These are phyloP conservation scores for Tulasnella sp. DNA, from an alignment of 768 basidiomycete genomes.

Conservation along the genomic window DNA sequence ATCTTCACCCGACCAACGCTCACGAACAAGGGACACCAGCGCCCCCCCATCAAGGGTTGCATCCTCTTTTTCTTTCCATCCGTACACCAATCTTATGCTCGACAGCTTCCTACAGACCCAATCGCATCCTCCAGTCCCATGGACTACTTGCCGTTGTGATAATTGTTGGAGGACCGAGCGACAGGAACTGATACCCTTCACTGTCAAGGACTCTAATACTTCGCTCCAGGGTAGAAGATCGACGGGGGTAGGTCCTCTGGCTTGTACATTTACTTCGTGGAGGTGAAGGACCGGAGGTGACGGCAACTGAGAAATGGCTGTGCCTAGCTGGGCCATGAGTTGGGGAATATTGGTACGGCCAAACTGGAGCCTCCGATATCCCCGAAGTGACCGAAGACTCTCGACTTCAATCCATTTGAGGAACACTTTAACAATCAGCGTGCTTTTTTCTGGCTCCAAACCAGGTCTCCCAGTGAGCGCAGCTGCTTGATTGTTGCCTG, in stretches of 20 bases:
- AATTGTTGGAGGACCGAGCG: background rate
- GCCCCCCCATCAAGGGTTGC: background rate
- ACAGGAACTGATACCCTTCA: background rate
- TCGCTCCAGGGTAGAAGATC: background rate
- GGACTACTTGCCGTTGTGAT: background rate
- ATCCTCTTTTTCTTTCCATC: background rate
- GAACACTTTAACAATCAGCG: background rate
- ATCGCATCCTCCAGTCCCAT: background rate
- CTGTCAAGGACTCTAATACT: background rate
- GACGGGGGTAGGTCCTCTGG: background rate
- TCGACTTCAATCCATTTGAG: background rate
- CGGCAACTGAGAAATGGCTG: background rate
- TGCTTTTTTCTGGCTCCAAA: no score
- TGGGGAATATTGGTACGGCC: background rate
- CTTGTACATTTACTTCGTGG: background rate
- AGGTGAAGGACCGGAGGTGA: background rate
- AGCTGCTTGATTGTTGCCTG: background rate
- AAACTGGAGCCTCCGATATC: background rate
- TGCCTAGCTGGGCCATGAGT: background rate
- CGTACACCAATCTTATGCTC: background rate
- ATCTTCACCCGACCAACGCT: background rate
- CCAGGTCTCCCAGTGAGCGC: background rate
- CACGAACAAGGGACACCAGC: background rate
- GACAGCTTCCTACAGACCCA: background rate
- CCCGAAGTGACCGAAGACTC: background rate